A percentile compares a stretch with the other conserved stretches of the same genome.
These are phyloP conservation scores for Funneliformis caledonium DNA, from an alignment of 371 early-diverging fungal genomes.

Conservation along the genomic window DNA sequence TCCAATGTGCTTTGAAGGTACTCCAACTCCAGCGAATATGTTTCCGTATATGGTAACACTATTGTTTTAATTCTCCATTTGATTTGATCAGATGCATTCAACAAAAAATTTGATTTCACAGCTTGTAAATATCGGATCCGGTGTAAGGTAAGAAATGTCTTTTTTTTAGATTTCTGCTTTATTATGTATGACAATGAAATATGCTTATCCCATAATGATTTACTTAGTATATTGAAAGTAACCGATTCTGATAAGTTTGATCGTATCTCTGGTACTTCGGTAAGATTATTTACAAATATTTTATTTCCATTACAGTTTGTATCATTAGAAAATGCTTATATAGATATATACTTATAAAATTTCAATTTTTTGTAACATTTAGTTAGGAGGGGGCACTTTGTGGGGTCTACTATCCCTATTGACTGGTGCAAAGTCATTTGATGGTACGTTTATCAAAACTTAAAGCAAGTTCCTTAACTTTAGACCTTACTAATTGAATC, in stretches of 20 bases:
- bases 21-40: conserved; percentile 56
- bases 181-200: neutral
- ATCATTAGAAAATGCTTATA: neutral
- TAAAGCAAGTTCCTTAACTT: conserved; percentile 8
- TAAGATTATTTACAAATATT: conserved; percentile 44
- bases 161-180: neutral
- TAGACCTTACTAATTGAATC: neutral
- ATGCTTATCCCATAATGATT: neutral
- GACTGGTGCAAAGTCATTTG: conserved; percentile 84
- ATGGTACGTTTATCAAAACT: conserved; percentile 56
- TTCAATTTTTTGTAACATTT: neutral
- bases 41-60: conserved; percentile 80
- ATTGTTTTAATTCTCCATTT: neutral
- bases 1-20: conserved; percentile 84
- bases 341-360: neutral
- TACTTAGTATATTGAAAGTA: conserved; percentile 77
- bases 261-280: conserved; percentile 92
- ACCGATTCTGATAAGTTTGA: conserved; percentile 78
- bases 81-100: neutral
- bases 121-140: conserved; percentile 93
- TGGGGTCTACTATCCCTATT: conserved; percentile 93
- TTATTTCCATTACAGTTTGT: neutral
- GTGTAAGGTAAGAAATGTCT: conserved; percentile 61
- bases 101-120: conserved; percentile 41
- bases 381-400: conserved; percentile 97